These are phyloP conservation scores for Pyricularia sp. DNA, from an alignment of 2,329 filamentous ascomycete species.

Conservation along the genomic window DNA sequence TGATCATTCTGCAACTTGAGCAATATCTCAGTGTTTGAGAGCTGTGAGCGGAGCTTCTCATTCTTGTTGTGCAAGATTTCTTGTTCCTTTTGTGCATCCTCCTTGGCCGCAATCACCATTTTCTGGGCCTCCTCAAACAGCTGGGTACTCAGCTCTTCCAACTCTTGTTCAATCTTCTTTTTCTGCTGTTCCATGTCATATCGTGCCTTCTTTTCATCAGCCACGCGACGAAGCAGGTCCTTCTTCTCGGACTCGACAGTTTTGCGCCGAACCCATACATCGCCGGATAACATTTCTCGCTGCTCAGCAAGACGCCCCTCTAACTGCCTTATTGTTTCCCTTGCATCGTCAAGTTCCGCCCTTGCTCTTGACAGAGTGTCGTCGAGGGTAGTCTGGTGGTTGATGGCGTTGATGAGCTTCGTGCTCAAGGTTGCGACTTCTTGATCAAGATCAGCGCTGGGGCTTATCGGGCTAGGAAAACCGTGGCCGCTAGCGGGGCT, in stretches of 20 bases:
- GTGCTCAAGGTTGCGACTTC: slow-evolving; percentile 89
- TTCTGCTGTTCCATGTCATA: slow-evolving; percentile 65
- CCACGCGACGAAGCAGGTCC: slow-evolving; percentile 45
- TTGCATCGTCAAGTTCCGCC: slow-evolving; percentile 70
- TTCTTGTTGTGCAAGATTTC: slow-evolving; percentile 76
- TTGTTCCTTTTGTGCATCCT: slow-evolving; percentile 77
- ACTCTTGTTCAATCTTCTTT: slow-evolving; percentile 81
- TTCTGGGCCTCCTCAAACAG: slow-evolving; percentile 98
- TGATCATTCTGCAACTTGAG: slow-evolving; percentile 90
- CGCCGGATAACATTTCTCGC: slow-evolving; percentile 62
- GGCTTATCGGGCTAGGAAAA: slow-evolving; percentile 21
- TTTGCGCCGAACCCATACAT: slow-evolving; percentile 66
- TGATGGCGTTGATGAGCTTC: slow-evolving; percentile 95
- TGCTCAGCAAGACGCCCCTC: slow-evolving; percentile 58
- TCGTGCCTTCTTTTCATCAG: slow-evolving; percentile 58
- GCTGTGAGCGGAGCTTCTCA: slow-evolving; percentile 75
- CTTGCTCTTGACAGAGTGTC: slow-evolving; percentile 76
- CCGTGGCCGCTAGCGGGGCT: slow-evolving; percentile 31
- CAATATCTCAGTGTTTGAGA: slow-evolving; percentile 78
- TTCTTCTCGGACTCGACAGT: slow-evolving; percentile 66
- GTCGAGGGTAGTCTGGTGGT: slow-evolving; percentile 86
- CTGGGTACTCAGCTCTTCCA: slow-evolving; percentile 82
- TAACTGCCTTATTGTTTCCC: slow-evolving; percentile 56
- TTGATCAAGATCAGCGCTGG: slow-evolving; percentile 47
- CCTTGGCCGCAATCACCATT: slow-evolving; percentile 90